Conservation (phyloP, 1,284 basidiomycete species). For the Gymnopus androsaceus region DNA sequence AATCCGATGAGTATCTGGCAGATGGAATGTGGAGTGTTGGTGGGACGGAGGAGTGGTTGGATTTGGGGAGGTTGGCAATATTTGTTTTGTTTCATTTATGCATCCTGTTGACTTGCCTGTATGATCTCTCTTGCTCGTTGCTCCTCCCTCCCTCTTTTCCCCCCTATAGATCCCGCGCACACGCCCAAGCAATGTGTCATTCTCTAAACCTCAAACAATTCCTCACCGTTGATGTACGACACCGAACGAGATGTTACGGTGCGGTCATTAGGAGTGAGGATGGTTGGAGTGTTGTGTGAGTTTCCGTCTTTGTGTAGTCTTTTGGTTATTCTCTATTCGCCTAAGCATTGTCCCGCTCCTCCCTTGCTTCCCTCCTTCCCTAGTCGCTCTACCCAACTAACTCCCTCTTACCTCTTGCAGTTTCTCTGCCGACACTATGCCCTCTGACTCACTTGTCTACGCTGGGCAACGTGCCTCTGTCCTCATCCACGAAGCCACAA, state of each 20-base stretch:
- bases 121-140: too few species aligned
- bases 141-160: not conserved
- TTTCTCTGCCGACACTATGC: too few species aligned
- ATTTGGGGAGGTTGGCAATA: conserved; percentile 39
- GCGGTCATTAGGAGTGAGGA: conserved; percentile 65
- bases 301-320: not conserved
- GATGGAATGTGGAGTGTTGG: conserved; percentile 43
- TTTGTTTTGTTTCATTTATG: not conserved
- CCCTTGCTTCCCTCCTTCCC: too few species aligned
- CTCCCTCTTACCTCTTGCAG: too few species aligned
- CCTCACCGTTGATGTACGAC: conserved; percentile 69
- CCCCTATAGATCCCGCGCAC: conserved; percentile 36
- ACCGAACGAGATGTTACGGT: conserved; percentile 75
- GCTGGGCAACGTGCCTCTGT: conserved; percentile 72
- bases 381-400: too few species aligned
- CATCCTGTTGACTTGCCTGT: too few species aligned
- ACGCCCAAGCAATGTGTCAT: conserved; percentile 46
- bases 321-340: too few species aligned
- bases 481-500: conserved; percentile 92
- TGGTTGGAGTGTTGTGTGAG: conserved; percentile 84
- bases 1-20: conserved; percentile 40
- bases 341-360: too few species aligned
- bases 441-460: too few species aligned
- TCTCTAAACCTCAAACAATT: conserved; percentile 58
- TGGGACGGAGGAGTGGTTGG: conserved; percentile 45